Evolutionary conservation across 2,329 filamentous ascomycete species (phyloP).

Genomic region (Bipolaris cookei): DNA sequence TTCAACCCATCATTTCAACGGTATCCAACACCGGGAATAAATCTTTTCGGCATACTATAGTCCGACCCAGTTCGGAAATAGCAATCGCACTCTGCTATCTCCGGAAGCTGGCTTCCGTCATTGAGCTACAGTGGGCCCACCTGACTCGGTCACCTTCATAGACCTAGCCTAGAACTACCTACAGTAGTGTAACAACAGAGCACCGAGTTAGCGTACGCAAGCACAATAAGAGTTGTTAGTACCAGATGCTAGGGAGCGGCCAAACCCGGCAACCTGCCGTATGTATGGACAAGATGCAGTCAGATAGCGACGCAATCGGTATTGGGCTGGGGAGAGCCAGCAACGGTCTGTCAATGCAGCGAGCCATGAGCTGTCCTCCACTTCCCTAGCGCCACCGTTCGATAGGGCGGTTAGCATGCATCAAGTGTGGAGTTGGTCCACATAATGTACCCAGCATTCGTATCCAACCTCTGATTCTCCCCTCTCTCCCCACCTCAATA

Average conservation of each 20-base stretch:
- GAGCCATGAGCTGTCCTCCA: too few species aligned
- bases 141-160: background rate
- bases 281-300: background rate
- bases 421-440: too few species aligned
- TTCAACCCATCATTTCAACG: background rate
- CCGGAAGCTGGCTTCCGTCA: background rate
- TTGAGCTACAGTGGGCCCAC: too few species aligned
- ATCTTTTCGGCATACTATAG: slow-evolving; percentile 1
- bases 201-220: too few species aligned
- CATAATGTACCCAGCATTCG: too few species aligned
- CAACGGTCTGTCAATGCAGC: too few species aligned
- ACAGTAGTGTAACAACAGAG: too few species aligned
- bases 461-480: too few species aligned
- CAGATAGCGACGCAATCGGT: too few species aligned
- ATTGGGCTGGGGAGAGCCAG: too few species aligned
- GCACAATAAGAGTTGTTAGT: background rate
- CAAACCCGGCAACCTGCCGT: slow-evolving; percentile 3
- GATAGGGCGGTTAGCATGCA: too few species aligned
- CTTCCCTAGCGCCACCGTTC: too few species aligned
- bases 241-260: background rate
- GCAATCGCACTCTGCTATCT: slow-evolving; percentile 1
- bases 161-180: background rate
- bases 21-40: background rate
- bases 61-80: background rate
- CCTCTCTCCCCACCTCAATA: background rate